These are phyloP conservation scores for Microdochium bolleyi DNA, from an alignment of 2,329 filamentous ascomycete genomes.

Conservation along the genomic window DNA sequence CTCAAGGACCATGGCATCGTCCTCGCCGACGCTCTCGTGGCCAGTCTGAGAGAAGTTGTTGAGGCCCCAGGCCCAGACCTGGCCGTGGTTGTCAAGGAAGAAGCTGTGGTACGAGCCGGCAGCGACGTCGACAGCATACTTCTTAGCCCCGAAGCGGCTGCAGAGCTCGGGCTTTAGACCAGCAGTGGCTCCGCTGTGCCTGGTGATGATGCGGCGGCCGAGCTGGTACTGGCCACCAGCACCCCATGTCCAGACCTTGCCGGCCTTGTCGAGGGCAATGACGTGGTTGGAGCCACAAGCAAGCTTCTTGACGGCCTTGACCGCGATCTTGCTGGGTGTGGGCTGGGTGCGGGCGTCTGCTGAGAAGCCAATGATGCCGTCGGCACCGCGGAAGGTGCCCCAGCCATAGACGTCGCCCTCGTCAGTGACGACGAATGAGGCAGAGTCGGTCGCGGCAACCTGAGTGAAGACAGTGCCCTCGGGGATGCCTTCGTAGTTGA, in stretches of 20 bases:
- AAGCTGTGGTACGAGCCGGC: slow-evolving; percentile 67
- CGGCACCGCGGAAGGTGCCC: slow-evolving; percentile 53
- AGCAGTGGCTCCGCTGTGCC: slow-evolving; percentile 13
- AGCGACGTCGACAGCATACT: slow-evolving; percentile 42
- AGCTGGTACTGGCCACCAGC: slow-evolving; percentile 71
- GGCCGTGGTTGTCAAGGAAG: slow-evolving; percentile 57
- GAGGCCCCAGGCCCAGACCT: slow-evolving; percentile 62
- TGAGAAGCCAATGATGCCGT: slow-evolving; percentile 59
- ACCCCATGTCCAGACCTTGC: slow-evolving; percentile 66
- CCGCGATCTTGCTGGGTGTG: slow-evolving; percentile 37
- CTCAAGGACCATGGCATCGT: slow-evolving; percentile 64
- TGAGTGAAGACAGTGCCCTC: slow-evolving; percentile 54
- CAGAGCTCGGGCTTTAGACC: slow-evolving; percentile 31
- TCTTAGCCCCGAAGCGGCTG: slow-evolving; percentile 34
- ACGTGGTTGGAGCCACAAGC: slow-evolving; percentile 65
- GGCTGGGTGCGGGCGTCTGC: slow-evolving; percentile 39
- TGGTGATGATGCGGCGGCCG: slow-evolving; percentile 50
- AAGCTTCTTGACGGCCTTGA: slow-evolving; percentile 56
- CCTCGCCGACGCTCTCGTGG: slow-evolving; percentile 55
- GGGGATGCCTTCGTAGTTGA: slow-evolving; percentile 51
- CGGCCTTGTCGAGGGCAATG: slow-evolving; percentile 59
- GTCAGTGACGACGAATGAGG: slow-evolving; percentile 55
- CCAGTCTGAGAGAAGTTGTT: slow-evolving; percentile 68
- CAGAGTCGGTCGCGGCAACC: slow-evolving; percentile 53
- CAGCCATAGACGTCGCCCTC: slow-evolving; percentile 60